phyloP scores from a whole-genome alignment of 371 early-diverging fungal genomes.

The Choanephora cucurbitarum region DNA sequence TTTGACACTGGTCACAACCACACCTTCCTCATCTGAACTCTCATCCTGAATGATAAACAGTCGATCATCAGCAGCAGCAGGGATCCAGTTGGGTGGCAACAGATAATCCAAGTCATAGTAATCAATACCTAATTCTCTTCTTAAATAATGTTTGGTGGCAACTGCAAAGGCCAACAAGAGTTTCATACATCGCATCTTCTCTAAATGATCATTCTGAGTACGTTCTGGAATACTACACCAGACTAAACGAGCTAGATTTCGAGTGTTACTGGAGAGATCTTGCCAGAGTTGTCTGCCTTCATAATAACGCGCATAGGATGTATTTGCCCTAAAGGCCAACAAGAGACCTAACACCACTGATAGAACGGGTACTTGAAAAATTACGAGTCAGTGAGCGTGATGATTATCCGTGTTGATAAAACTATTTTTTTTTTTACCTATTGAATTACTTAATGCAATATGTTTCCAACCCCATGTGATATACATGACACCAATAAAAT shows the following conservation, averaged over 20 bases:
- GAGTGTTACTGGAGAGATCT: slow-evolving; percentile 53
- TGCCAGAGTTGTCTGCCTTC: slow-evolving; percentile 75
- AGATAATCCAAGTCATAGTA: slow-evolving; percentile 57
- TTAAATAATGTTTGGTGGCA: slow-evolving; percentile 71
- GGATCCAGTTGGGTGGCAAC: slow-evolving; percentile 52
- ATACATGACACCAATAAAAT: slow-evolving; percentile 32
- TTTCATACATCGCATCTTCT: slow-evolving; percentile 74
- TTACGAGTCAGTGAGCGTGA: not conserved
- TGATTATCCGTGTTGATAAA: no score
- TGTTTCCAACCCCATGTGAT: slow-evolving; percentile 29
- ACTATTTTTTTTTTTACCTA: slow-evolving; percentile 23
- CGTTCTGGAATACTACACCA: slow-evolving; percentile 63
- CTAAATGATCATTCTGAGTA: slow-evolving; percentile 51
- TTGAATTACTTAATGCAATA: slow-evolving; percentile 40
- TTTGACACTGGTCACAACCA: slow-evolving; percentile 3
- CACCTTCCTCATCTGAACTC: slow-evolving; percentile 16
- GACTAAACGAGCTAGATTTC: slow-evolving; percentile 66
- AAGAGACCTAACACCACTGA: slow-evolving; percentile 71
- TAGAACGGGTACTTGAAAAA: slow-evolving; percentile 47
- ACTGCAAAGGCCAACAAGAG: slow-evolving; percentile 71
- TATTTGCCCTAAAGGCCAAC: slow-evolving; percentile 79
- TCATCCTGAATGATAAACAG: slow-evolving; percentile 12
- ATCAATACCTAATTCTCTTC: slow-evolving; percentile 64
- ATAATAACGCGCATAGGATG: slow-evolving; percentile 77
- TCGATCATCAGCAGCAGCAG: slow-evolving; percentile 42